Base-by-base conservation (phyloP, 1,284 basidiomycete species). In the Trametes versicolor region DNA sequence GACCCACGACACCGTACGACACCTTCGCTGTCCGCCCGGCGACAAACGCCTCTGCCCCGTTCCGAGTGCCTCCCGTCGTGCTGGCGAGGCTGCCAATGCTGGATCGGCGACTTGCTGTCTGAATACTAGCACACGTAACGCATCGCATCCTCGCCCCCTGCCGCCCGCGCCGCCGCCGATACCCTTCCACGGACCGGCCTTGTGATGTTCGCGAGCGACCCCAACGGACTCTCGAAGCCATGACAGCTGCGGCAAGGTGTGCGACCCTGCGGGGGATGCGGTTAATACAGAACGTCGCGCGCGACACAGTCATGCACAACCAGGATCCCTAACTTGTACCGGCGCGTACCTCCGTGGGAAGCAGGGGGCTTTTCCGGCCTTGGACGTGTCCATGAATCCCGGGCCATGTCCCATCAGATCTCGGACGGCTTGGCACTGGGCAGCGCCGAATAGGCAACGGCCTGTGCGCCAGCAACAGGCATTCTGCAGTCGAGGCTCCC, bases 381-480 rank as follows among this genome's bases (percentile, higher is more conserved):
- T 62, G 49, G 54, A 50, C 55, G 49, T 51, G 54, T 55, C 45
- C 41, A 51, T 51, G 54, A 45, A 57, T 55, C 54, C 61, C 54
- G 61, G 61, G 49, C 36, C 61, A n/a, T 45, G 39, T 43, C 50
- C 55, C 61, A 62, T 62, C 61, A 62, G 54, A 57, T 62, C 54
- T 62, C 37, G 41, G 17, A 43, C 54, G 39, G 25, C 61, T 62
- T 62, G 61, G 61, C 61, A 45, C 61, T 62, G 57, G 61, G 61
- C 61, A 45, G n/a, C 17, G 49, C 54, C 8, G n/a, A 36, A 57
- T 34, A 45, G 61, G 61, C 54, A 62, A 62, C 48, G 27, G 25
- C 39, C 7, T 17, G 21, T 57, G 37, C 23, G 12, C 41, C 12
- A 25, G 27, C 29, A 5, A 57, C 27, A 32, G 37, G 27, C 39